Evolutionary conservation across 1,284 basidiomycete genomes (phyloP).

Genomic region (Apiotrichum siamense): DNA sequence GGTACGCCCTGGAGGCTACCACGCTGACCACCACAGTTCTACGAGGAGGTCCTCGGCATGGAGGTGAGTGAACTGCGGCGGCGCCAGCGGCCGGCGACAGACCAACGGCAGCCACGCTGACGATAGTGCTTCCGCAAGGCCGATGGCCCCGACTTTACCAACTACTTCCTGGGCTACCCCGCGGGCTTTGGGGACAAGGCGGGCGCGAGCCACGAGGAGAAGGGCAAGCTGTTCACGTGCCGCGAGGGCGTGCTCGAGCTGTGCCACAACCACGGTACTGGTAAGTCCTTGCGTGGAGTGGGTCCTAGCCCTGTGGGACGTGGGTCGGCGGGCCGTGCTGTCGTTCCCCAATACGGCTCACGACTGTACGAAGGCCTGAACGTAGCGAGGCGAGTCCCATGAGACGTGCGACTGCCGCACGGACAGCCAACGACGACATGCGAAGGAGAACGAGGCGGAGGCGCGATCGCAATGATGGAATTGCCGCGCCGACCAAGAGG

Average conservation of each 20-base stretch:
- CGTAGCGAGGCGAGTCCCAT: too few relatives aligned
- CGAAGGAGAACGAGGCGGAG: too few relatives aligned
- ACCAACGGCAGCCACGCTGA: neutral
- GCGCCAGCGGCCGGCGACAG: too few relatives aligned
- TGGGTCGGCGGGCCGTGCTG: too few relatives aligned
- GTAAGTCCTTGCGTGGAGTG: too few relatives aligned
- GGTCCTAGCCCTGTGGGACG: too few relatives aligned
- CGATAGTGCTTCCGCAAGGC: slow-evolving; percentile 35
- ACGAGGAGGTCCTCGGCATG: slow-evolving; percentile 79
- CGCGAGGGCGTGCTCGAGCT: slow-evolving; percentile 64
- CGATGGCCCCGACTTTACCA: slow-evolving; percentile 44
- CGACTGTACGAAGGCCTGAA: too few relatives aligned
- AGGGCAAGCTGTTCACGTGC: slow-evolving; percentile 33
- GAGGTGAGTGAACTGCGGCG: slow-evolving; percentile 48
- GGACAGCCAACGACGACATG: too few relatives aligned
- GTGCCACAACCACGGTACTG: slow-evolving; percentile 85
- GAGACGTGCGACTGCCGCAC: too few relatives aligned
- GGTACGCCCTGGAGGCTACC: neutral
- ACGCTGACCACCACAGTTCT: slow-evolving; percentile 53
- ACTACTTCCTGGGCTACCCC: slow-evolving; percentile 46
- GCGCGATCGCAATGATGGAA: too few relatives aligned
- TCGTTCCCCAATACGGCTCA: too few relatives aligned
- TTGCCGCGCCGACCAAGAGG: too few relatives aligned
- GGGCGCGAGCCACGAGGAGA: slow-evolving; percentile 37
- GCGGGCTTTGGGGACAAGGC: slow-evolving; percentile 32